phyloP scores from a whole-genome alignment of 257 asterid species.

The Echium plantagineum region DNA sequence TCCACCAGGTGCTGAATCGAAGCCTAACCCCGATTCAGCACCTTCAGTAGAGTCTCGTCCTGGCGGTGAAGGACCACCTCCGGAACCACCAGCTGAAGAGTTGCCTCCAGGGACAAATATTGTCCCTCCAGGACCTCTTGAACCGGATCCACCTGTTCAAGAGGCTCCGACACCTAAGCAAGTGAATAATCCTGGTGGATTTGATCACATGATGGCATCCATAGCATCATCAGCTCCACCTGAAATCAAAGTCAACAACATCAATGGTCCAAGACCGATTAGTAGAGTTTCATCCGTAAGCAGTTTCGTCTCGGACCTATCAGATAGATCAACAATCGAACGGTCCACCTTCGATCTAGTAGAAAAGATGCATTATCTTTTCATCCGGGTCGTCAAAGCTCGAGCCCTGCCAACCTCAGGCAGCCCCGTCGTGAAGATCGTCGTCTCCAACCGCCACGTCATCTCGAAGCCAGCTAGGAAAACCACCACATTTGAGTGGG shows the following conservation, averaged over 20 bases:
- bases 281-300: conserved; percentile 65
- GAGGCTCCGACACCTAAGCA: no score
- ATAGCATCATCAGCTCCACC: conserved; percentile 8
- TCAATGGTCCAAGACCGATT: conserved; percentile 48
- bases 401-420: conserved; percentile 66
- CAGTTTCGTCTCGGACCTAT: conserved; percentile 57
- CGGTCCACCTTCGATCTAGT: conserved; percentile 76
- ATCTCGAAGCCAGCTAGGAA: conserved; percentile 62
- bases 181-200: no score
- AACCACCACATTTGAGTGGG: conserved; percentile 64
- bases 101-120: conserved; percentile 11
- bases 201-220: no score
- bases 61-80: conserved; percentile 17
- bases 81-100: conserved; percentile 19
- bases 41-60: conserved; percentile 14
- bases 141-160: conserved; percentile 1
- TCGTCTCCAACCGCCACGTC: conserved; percentile 53
- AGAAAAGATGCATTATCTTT: conserved; percentile 80
- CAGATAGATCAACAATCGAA: conserved; percentile 45
- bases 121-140: background rate
- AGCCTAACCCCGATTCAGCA: conserved; percentile 8
- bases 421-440: conserved; percentile 60
- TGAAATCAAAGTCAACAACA: conserved; percentile 28
- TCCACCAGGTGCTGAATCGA: conserved; percentile 14
- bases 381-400: conserved; percentile 64